Evolutionary conservation across 148 eudicot species (phyloP), one percentile per base, ranked within the genome.

Genomic region (Persicaria maculosa): DNA sequence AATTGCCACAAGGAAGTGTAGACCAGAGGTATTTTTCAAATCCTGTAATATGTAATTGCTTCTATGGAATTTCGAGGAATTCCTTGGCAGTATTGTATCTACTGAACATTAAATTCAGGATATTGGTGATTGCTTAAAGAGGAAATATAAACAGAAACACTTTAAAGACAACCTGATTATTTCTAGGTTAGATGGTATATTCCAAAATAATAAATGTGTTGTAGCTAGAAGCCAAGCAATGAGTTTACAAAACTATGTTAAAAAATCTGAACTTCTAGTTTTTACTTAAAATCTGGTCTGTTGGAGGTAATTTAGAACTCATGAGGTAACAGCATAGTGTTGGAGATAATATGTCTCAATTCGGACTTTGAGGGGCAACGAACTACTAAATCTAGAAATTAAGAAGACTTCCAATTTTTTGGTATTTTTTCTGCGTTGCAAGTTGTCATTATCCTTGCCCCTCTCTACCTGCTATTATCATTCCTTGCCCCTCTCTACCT

Each of bases 1-100:
- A 73, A 86, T 90, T 52, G 93, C 96, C 67, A 92, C 97, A 50
- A 80, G 97, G 77, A 92, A 92, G 82, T 83, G 86, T 72, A 91
- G 97, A 12, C 73, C 93, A 50, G 90, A 88, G 95, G 97, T 92
- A 87, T n/a, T 36, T 53, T 73, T 16, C 46, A 25, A 8, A 52
- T 71, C 16, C 22, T 65, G 20, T 48, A 55, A 71, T 50, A 6
- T 58, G 5, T 7, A 12, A 14, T 31, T 64, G 45, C n/a, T 20
- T 67, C 16, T 52, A 7, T 50, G 3, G 53, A 9, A 2, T 50
- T 50, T 53, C 1, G 57, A 53, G 57, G 57, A 53, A 53, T 53
- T 12, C n/a, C 15, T 14, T 4, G n/a, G 12, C 52, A 54, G 1
- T 54, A n/a, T 15, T 6, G 59, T 17, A 31, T 31, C 40, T 1